Evolutionary conservation across 345 rosid genomes (phyloP), one percentile per base, ranked within the genome.

Genomic region (Salix viminalis): DNA sequence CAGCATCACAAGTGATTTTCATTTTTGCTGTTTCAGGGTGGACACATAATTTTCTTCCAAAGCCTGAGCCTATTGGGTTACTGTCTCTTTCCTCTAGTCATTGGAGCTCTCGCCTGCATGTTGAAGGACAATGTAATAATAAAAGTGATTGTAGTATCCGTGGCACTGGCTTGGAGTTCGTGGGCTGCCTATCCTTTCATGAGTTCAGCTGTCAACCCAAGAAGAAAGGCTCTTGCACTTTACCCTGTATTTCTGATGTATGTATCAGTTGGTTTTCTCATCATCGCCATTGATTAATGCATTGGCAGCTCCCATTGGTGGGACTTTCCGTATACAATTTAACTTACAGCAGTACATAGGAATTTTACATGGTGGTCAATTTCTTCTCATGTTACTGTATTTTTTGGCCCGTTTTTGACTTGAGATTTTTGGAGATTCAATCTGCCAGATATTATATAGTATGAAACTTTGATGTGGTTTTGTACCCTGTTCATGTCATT

Each of bases 121-220:
- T 70, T 93, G 88, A 89, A 91, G 83, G 94, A 91, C 81, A 90
- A 85, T 58, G 95, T 90, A 36, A 81, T 93, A 26, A 58, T 93
- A 75, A 93, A 93, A 80, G 72, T 90, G 74, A 71, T 90, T 4
- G 97, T 90, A 60, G 98, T 93, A 18, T 78, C 74, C 46, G 90
- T 91, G 78, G 87, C 97, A 0, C 82, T 93, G 82, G 91, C 97
- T 16, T 93, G 98, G 97, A 91, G 98, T 82, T 90, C 97, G 3
- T 91, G 98, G 98, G 95, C 98, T 8, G 97, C 98, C 73, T 93
- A 91, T 80, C 98, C 98, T 32, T 93, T 93, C 90, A 93, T 93
- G 95, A 91, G 98, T 71, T 85, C 97, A 1, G 98, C 98, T 0
- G 97, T 93, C 74, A 93, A 90, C 81, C 94, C 97, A 3, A 86